Conservation (phyloP, 2,329 filamentous ascomycete species). For the Sphaceloma murrayae region DNA sequence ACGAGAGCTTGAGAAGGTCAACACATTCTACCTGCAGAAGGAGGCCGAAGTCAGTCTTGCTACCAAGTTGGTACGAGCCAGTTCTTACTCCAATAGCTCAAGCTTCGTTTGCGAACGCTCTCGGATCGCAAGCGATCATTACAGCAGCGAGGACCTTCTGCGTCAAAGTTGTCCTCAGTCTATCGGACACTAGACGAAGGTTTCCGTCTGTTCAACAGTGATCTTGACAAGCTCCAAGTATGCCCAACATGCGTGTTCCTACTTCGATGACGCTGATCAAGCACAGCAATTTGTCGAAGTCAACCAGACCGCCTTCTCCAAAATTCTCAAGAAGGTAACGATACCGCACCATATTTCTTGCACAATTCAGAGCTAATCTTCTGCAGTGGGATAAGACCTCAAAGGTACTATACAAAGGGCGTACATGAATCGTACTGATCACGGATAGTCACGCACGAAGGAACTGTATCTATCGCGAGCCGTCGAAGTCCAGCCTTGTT, state of each 20-base stretch:
- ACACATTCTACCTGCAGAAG: slow-evolving; percentile 94
- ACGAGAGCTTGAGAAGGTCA: slow-evolving; percentile 96
- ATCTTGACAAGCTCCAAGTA: slow-evolving; percentile 83
- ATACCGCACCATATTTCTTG: slow-evolving; percentile 18
- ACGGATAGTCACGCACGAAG: slow-evolving; percentile 75
- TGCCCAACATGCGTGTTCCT: slow-evolving; percentile 21
- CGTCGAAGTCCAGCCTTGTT: slow-evolving; percentile 95
- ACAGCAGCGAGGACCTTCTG: slow-evolving; percentile 60
- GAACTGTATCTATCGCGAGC: slow-evolving; percentile 92
- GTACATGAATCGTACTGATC: slow-evolving; percentile 19
- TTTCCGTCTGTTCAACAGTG: slow-evolving; percentile 92
- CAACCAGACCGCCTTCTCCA: slow-evolving; percentile 95
- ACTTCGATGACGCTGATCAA: slow-evolving; percentile 17
- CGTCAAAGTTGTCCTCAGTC: slow-evolving; percentile 80
- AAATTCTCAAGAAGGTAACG: slow-evolving; percentile 85
- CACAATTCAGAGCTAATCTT: too few relatives aligned
- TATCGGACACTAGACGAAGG: slow-evolving; percentile 94
- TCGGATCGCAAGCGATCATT: slow-evolving; percentile 91
- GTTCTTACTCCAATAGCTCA: slow-evolving; percentile 53
- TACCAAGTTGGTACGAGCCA: background rate
- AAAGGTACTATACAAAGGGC: slow-evolving; percentile 48
- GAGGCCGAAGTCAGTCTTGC: slow-evolving; percentile 76
- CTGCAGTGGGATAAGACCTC: slow-evolving; percentile 92
- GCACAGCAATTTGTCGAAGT: slow-evolving; percentile 88
- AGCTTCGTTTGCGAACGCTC: slow-evolving; percentile 81